Evolutionary conservation across 1,284 basidiomycete species (phyloP).

Genomic region (Takashimella tepidaria): DNA sequence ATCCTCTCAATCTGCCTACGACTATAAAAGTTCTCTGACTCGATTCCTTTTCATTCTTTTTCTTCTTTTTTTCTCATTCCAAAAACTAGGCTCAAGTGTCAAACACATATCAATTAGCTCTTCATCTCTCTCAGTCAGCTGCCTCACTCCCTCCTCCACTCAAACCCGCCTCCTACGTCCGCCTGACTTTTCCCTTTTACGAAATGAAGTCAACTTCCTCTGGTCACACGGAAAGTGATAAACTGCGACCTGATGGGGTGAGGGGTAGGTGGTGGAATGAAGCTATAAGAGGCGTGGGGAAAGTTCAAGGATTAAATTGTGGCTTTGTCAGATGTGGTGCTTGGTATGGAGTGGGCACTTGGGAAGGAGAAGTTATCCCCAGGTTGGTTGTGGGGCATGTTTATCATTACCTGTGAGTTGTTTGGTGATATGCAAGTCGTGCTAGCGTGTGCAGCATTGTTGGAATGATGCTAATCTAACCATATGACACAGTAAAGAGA

Average conservation of each 20-base stretch:
- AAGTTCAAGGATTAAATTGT: slow-evolving; percentile 58
- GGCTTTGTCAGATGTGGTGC: slow-evolving; percentile 57
- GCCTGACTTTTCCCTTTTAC: slow-evolving; percentile 76
- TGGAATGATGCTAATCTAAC: too few species aligned
- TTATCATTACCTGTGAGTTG: slow-evolving; percentile 61
- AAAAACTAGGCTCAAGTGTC: slow-evolving; percentile 58
- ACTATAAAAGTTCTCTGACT: too few species aligned
- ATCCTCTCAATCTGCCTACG: slow-evolving; percentile 16
- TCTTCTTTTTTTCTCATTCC: background rate
- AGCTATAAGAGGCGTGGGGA: slow-evolving; percentile 66
- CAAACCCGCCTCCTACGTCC: slow-evolving; percentile 67
- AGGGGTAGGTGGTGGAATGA: slow-evolving; percentile 88
- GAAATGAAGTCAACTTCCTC: slow-evolving; percentile 53
- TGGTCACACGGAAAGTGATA: slow-evolving; percentile 60
- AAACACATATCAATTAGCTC: slow-evolving; percentile 66
- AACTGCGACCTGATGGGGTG: slow-evolving; percentile 65
- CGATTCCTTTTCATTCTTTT: background rate
- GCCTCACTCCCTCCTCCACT: slow-evolving; percentile 58
- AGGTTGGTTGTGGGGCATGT: slow-evolving; percentile 69
- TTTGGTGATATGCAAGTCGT: background rate
- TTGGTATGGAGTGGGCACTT: slow-evolving; percentile 36
- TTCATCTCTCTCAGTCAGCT: slow-evolving; percentile 55
- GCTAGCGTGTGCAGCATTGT: too few species aligned
- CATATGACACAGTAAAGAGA: slow-evolving; percentile 54
- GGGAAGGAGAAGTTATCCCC: slow-evolving; percentile 54